Base-by-base conservation (phyloP, 805 yeast species). In the Candida ipomoeae region DNA sequence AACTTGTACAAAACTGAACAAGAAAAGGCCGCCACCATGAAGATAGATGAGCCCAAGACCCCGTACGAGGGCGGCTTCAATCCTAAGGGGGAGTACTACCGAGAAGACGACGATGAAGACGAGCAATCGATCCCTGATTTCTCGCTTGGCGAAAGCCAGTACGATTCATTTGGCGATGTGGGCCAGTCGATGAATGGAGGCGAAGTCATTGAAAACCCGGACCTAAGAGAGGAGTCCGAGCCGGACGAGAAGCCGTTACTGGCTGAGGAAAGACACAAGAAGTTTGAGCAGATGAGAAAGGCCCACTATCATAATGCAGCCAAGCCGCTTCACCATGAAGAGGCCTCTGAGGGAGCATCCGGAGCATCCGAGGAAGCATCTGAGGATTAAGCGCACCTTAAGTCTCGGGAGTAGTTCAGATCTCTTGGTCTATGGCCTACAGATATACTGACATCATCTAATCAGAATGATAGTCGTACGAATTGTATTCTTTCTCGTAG, bases 21-120 rank as follows among this genome's bases (percentile, higher is more conserved):
- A 63, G 88, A 85, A 58, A 82, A 82, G 66, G 67, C 77, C 10
- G 80, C 89, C 20, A 84, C 88, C 29, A 84, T 85, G 89, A 83
- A 84, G 59, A 89, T 91, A 40, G 96, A 89, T 62, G 97, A 91
- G 65, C 97, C 97, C 20, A 91, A 91, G 73, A 91, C 97, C 0
- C 97, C 97, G 5, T 91, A 86, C 61, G 95, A 88, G 63, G 95
- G 94, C 10, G 95, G 96, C 0, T 85, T 88, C 26, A 84, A 86
- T 60, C 91, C 94, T 0, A 75, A 79, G 48, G 89, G 88, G 32
- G 96, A 90, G 60, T 86, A 87, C 62, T 89, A 89, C 58, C 76
- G 78, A 47, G 81, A 79, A 5, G 92, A 86, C 60, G 82, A 83
- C 41, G 90, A 84, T 34, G 81, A 78, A 3, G 80, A 64, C 29